phyloP scores from a whole-genome alignment of 2,329 filamentous ascomycete species.

The Lachnellula occidentalis region DNA sequence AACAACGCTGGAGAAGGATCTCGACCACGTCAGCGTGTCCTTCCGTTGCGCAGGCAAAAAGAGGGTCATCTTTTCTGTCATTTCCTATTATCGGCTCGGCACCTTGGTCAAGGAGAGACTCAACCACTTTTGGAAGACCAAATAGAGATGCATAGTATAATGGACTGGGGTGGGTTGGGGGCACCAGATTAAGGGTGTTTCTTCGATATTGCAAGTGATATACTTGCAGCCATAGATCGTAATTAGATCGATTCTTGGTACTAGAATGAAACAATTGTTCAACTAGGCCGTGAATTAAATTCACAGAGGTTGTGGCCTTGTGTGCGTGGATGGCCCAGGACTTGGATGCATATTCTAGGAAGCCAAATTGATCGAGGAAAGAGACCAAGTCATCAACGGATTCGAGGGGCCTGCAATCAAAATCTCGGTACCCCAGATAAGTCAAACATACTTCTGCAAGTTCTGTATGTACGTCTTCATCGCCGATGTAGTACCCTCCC shows the following conservation, averaged over 20 bases:
- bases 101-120: constrained; percentile 21
- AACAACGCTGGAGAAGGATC: not conserved
- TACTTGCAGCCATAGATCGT: constrained; percentile 5
- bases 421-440: constrained; percentile 3
- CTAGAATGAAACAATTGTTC: constrained; percentile 1
- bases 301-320: not conserved
- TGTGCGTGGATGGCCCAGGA: constrained; percentile 4
- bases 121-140: constrained; percentile 13
- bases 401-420: not conserved
- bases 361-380: not conserved
- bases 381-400: not conserved
- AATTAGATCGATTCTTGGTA: not conserved
- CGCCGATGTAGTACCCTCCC: not conserved
- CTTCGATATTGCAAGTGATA: not conserved
- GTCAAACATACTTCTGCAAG: constrained; percentile 11
- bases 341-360: constrained; percentile 2
- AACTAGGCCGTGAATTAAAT: constrained; percentile 2
- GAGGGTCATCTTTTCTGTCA: constrained; percentile 14
- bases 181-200: not conserved
- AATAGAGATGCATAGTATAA: constrained; percentile 17
- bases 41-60: constrained; percentile 4
- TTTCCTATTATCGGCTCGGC: constrained; percentile 14
- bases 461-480: constrained; percentile 2
- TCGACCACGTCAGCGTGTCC: constrained; percentile 2
- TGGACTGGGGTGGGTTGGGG: constrained; percentile 4